Conservation (phyloP, 2,329 filamentous ascomycete genomes). For the Coleophoma cylindrospora region DNA sequence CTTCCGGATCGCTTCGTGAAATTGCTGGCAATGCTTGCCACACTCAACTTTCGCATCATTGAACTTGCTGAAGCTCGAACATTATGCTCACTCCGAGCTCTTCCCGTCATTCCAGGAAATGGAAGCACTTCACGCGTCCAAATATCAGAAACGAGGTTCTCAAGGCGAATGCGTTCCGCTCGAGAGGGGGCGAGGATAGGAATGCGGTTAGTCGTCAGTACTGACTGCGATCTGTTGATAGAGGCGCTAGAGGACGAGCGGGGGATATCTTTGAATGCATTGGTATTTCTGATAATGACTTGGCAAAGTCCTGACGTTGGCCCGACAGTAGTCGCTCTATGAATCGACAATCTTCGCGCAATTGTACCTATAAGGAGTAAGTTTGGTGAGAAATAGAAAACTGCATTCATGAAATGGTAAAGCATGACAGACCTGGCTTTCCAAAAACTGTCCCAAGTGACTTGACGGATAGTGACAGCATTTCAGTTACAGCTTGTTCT, state of each 20-base stretch:
- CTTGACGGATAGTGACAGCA: slow-evolving; percentile 65
- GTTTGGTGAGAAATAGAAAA: too few species aligned
- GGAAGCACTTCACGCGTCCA: slow-evolving; percentile 80
- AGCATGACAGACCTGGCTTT: slow-evolving; percentile 50
- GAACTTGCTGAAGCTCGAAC: slow-evolving; percentile 77
- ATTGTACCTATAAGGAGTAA: slow-evolving; percentile 42
- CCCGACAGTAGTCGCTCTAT: slow-evolving; percentile 70
- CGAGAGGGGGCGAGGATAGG: slow-evolving; percentile 70
- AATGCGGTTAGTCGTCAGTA: slow-evolving; percentile 64
- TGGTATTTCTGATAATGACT: slow-evolving; percentile 84
- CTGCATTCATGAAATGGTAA: too few species aligned
- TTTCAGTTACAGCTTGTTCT: slow-evolving; percentile 50
- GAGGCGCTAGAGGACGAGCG: slow-evolving; percentile 36
- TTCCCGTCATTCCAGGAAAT: slow-evolving; percentile 72
- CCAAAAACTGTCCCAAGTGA: slow-evolving; percentile 72
- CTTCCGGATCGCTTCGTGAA: slow-evolving; percentile 63
- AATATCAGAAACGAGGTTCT: slow-evolving; percentile 68
- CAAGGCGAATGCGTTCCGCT: slow-evolving; percentile 71
- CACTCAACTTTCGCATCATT: slow-evolving; percentile 83
- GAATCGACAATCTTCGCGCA: slow-evolving; percentile 69
- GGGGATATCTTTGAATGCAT: slow-evolving; percentile 52
- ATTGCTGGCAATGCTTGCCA: slow-evolving; percentile 71
- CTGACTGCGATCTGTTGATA: slow-evolving; percentile 75
- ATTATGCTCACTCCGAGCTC: slow-evolving; percentile 63
- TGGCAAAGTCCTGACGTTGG: slow-evolving; percentile 65